Conservation (phyloP, 441 rosid genomes). For the Gossypium laxum region DNA sequence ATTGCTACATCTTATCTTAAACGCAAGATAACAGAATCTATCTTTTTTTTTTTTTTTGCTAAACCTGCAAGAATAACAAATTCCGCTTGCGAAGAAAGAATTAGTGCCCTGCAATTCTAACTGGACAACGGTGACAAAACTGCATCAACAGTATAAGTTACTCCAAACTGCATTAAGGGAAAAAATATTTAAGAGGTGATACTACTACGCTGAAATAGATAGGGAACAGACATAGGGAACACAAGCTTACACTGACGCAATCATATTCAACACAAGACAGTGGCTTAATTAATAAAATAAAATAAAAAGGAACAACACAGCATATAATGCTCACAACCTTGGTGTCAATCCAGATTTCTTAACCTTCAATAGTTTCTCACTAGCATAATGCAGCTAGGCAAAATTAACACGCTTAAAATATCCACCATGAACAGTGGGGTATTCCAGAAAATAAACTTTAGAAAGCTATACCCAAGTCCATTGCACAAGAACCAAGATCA, state of each 20-base stretch:
- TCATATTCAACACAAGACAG: no score
- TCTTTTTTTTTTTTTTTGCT: neutral
- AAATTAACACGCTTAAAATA: neutral
- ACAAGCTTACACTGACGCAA: no score
- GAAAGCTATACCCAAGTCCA: neutral
- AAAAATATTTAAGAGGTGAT: no score
- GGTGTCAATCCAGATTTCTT: neutral
- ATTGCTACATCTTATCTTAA: neutral
- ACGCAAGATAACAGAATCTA: neutral
- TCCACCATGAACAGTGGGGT: neutral
- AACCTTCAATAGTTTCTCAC: neutral
- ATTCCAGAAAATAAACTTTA: neutral
- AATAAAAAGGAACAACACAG: neutral
- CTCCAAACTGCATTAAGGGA: neutral
- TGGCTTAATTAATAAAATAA: neutral
- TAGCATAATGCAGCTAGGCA: neutral
- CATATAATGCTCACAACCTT: neutral
- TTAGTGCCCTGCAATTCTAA: neutral
- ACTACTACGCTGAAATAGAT: neutral
- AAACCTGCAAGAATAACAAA: neutral
- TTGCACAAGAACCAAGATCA: neutral
- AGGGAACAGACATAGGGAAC: no score
- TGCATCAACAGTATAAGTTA: neutral
- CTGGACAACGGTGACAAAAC: neutral
- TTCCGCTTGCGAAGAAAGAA: neutral